Percentiles rank a stretch among this genome's conserved stretches.
phyloP scores from a whole-genome alignment of 163 green algal species.

The Scenedesmus sp. region DNA sequence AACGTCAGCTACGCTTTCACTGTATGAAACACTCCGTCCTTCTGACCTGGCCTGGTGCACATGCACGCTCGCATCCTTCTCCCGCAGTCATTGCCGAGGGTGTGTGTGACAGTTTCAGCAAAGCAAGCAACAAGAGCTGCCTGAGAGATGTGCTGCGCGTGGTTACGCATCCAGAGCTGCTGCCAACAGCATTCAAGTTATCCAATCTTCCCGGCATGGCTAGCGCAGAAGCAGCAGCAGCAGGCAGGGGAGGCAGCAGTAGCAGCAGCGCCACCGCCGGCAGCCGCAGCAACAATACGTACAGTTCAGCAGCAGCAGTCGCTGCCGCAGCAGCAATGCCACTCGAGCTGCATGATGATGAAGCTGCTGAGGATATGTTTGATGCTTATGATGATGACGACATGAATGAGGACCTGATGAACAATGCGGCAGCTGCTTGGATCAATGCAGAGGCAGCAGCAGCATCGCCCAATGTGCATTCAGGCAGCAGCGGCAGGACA shows the following conservation, averaged over 20 bases:
- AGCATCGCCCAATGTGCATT: background rate
- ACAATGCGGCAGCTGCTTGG: background rate
- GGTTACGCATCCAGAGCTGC: background rate
- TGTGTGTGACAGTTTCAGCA: conserved; percentile 5
- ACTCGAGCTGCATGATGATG: background rate
- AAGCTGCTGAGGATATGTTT: background rate
- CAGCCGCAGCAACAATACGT: background rate
- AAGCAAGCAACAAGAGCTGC: background rate
- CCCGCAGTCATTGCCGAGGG: background rate
- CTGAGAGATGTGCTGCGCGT: background rate
- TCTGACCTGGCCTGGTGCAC: background rate
- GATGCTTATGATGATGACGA: background rate
- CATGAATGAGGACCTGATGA: background rate
- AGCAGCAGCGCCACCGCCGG: background rate
- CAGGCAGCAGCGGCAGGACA: background rate
- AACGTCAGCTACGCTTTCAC: too few relatives aligned
- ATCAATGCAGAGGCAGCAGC: background rate
- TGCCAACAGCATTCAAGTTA: conserved; percentile 6
- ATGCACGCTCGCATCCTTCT: background rate
- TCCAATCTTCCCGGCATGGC: background rate
- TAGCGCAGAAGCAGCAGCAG: background rate
- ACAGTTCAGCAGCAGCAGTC: background rate
- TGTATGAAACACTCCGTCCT: background rate
- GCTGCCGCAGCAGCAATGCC: background rate
- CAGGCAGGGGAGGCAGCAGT: background rate